phyloP scores from a whole-genome alignment of 139 green algal genomes.

The Medakamo hakoo region DNA sequence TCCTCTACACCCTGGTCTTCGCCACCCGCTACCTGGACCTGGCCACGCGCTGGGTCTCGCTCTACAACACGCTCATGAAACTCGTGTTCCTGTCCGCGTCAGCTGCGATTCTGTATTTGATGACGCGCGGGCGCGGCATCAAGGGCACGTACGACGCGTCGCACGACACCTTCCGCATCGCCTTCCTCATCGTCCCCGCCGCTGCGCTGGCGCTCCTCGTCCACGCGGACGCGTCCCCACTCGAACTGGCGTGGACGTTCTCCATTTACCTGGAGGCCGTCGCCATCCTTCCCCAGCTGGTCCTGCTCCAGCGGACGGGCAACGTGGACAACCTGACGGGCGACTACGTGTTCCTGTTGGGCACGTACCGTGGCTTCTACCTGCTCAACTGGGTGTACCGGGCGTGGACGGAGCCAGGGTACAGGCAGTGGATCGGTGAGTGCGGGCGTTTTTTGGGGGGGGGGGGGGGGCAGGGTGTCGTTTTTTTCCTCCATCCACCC shows the following conservation, averaged over 20 bases:
- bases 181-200: slow-evolving; percentile 69
- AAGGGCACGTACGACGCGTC: slow-evolving; percentile 87
- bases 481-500: too few relatives aligned
- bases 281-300: slow-evolving; percentile 95
- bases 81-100: slow-evolving; percentile 77
- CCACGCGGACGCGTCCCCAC: slow-evolving; percentile 34
- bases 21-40: slow-evolving; percentile 90
- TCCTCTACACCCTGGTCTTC: slow-evolving; percentile 94
- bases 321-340: slow-evolving; percentile 99
- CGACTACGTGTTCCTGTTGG: slow-evolving; percentile 95
- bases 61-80: slow-evolving; percentile 99
- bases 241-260: slow-evolving; percentile 93
- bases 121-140: slow-evolving; percentile 66
- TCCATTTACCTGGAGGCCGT: slow-evolving; percentile 97
- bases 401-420: slow-evolving; percentile 76
- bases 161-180: slow-evolving; percentile 85
- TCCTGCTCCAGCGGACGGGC: slow-evolving; percentile 92
- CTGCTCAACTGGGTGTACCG: slow-evolving; percentile 99
- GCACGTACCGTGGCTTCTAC: slow-evolving; percentile 86
- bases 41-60: slow-evolving; percentile 23
- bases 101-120: slow-evolving; percentile 81
- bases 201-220: slow-evolving; percentile 61
- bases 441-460: too few relatives aligned
- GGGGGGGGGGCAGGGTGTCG: too few relatives aligned
- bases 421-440: slow-evolving; percentile 79